Percentiles rank a stretch among this genome's conserved stretches.
These are phyloP conservation scores for Rubroshorea leprosula DNA, from an alignment of 345 rosid genomes.

Conservation along the genomic window DNA sequence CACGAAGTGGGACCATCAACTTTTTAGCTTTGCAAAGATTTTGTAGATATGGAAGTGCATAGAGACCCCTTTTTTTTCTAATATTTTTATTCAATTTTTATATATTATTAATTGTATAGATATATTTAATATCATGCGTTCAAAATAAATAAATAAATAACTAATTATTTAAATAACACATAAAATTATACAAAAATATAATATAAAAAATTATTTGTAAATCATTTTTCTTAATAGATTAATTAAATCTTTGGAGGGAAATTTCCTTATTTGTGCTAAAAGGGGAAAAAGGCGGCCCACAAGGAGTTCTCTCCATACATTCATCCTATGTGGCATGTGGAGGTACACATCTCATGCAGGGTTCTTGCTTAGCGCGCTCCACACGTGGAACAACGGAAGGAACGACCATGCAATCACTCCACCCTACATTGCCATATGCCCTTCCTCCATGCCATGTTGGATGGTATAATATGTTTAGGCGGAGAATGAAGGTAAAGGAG, in stretches of 20 bases:
- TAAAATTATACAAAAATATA: too few species aligned
- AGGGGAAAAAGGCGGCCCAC: background rate
- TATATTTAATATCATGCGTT: too few species aligned
- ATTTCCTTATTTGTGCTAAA: background rate
- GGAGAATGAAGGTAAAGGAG: background rate
- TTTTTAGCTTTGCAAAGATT: background rate
- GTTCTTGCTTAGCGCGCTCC: background rate
- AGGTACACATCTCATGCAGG: background rate
- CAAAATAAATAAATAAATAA: too few species aligned
- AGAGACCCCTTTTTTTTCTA: too few species aligned
- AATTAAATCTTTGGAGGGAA: too few species aligned
- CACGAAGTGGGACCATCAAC: background rate
- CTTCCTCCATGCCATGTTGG: background rate
- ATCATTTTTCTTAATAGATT: background rate
- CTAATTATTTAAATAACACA: too few species aligned
- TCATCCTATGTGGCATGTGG: background rate
- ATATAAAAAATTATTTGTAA: too few species aligned
- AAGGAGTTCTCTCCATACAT: background rate
- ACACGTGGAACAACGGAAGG: background rate
- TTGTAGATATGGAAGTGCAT: too few species aligned
- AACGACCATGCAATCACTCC: background rate
- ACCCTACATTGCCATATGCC: background rate
- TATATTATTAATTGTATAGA: too few species aligned
- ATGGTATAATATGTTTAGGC: background rate
- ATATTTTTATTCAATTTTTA: too few species aligned